These are phyloP conservation scores for Boletales sp. DNA, from an alignment of 768 basidiomycete genomes.

Conservation along the genomic window DNA sequence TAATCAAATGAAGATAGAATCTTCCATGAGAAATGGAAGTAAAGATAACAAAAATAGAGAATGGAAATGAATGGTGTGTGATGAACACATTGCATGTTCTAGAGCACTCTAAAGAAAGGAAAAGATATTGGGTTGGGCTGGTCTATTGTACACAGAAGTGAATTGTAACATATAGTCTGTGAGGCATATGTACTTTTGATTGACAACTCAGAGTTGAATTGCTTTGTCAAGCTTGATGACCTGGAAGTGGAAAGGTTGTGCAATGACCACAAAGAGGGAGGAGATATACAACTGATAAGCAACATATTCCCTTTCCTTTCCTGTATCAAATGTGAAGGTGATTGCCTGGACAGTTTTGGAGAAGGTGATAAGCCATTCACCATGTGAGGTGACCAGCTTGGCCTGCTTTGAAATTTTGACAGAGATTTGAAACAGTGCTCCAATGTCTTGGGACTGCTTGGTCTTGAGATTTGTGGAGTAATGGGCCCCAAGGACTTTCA, in stretches of 20 bases:
- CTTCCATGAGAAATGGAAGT: too few relatives aligned
- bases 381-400: too few relatives aligned
- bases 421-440: constrained; percentile 3
- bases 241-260: not conserved
- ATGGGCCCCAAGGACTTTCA: constrained; percentile 3
- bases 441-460: constrained; percentile 4
- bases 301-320: constrained; percentile 23
- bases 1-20: too few relatives aligned
- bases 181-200: constrained; percentile 3
- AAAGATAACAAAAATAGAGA: too few relatives aligned
- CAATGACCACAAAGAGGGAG: constrained; percentile 17
- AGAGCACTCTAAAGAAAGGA: too few relatives aligned
- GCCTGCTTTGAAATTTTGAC: too few relatives aligned
- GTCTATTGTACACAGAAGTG: too few relatives aligned
- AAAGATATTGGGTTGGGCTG: too few relatives aligned
- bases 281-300: constrained; percentile 13
- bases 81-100: too few relatives aligned
- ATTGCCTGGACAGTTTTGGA: not conserved
- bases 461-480: not conserved
- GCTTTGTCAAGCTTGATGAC: constrained; percentile 33
- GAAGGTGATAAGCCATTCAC: constrained; percentile 2
- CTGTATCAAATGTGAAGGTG: constrained; percentile 22
- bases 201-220: constrained; percentile 21
- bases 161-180: not conserved
- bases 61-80: too few relatives aligned